These are phyloP conservation scores for Pichiaceae sp. DNA, from an alignment of 1,139 yeast species.

Conservation along the genomic window DNA sequence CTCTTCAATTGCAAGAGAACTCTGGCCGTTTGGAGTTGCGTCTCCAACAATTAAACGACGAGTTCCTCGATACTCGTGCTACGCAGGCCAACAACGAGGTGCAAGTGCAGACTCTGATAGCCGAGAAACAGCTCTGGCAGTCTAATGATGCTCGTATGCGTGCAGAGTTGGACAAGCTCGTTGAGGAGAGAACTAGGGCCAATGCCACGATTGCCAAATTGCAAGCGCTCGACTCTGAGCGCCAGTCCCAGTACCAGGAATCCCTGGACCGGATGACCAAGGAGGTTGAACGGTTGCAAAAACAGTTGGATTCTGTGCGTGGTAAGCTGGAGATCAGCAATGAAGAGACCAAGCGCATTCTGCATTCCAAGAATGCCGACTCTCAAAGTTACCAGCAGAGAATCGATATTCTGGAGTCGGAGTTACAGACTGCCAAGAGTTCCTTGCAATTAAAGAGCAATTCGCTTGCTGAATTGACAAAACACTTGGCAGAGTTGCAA, in stretches of 20 bases:
- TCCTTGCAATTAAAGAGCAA: conserved; percentile 35
- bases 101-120: conserved; percentile 40
- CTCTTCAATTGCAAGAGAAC: conserved; percentile 45
- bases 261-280: conserved; percentile 40
- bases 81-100: conserved; percentile 30
- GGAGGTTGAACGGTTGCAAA: conserved; percentile 46
- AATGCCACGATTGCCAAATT: conserved; percentile 53
- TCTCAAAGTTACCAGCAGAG: conserved; percentile 58
- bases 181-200: conserved; percentile 52
- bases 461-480: conserved; percentile 25
- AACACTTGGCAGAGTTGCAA: conserved; percentile 17
- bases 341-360: conserved; percentile 36
- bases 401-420: conserved; percentile 48
- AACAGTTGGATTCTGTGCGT: conserved; percentile 32
- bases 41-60: conserved; percentile 50
- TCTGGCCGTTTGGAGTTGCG: conserved; percentile 46
- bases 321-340: conserved; percentile 43
- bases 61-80: conserved; percentile 37
- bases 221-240: conserved; percentile 52
- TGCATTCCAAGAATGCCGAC: conserved; percentile 48
- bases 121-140: conserved; percentile 47
- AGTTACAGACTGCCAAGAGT: conserved; percentile 33
- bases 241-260: conserved; percentile 46
- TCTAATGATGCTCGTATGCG: conserved; percentile 45
- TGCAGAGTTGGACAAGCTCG: conserved; percentile 44